Evolutionary conservation across 192 early-diverging fungal genomes (phyloP).

Genomic region (Coemansia sp.): DNA sequence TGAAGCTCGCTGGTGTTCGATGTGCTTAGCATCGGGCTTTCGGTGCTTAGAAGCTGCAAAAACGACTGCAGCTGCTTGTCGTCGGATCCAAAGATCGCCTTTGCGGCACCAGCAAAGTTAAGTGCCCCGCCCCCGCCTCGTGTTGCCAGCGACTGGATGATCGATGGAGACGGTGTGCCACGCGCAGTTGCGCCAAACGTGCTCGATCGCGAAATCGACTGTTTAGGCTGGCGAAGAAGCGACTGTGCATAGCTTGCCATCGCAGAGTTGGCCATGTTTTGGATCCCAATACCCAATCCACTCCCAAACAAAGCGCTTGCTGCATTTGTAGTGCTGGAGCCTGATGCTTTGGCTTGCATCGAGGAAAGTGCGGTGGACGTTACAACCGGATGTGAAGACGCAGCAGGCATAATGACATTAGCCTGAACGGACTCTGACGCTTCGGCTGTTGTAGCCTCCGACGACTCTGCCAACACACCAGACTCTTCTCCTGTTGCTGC

Average conservation of each 20-base stretch:
- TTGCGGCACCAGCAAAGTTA: constrained; percentile 31
- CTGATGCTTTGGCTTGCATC: constrained; percentile 11
- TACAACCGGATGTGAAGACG: not conserved
- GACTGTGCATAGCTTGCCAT: constrained; percentile 11
- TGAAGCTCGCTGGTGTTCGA: constrained; percentile 8
- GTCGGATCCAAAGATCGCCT: constrained; percentile 49
- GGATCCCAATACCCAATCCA: constrained; percentile 45
- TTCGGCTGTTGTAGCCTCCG: constrained; percentile 1
- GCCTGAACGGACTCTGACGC: not conserved
- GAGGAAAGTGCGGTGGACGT: not conserved
- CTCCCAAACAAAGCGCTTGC: constrained; percentile 18
- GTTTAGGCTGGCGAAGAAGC: constrained; percentile 10
- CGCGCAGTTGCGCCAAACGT: constrained; percentile 55
- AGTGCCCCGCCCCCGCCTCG: constrained; percentile 20
- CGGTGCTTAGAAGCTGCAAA: constrained; percentile 51
- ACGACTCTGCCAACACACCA: not conserved
- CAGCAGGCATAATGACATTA: not conserved
- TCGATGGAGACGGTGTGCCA: constrained; percentile 53
- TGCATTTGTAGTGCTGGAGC: constrained; percentile 6
- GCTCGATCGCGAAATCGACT: constrained; percentile 43
- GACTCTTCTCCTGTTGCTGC: not conserved
- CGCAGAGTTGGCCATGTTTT: constrained; percentile 39
- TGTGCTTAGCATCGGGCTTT: constrained; percentile 51
- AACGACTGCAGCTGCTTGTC: constrained; percentile 46
- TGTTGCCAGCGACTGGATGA: constrained; percentile 51